Evolutionary conservation across 2,329 filamentous ascomycete species (phyloP).

Genomic region (Pseudogymnoascus sp.): DNA sequence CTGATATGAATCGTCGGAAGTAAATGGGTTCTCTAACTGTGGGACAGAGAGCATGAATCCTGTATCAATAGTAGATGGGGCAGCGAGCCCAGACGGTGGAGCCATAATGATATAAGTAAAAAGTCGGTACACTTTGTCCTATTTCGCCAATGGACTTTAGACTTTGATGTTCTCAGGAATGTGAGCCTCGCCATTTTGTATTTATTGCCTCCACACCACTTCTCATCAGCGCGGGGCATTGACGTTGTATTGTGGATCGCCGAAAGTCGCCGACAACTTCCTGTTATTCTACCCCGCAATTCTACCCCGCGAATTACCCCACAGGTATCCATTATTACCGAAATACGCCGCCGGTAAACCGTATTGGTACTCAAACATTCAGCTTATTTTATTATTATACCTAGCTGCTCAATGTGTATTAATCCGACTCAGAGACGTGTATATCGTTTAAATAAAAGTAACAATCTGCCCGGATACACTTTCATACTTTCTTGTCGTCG

Average conservation of each 20-base stretch:
- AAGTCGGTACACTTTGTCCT: background rate
- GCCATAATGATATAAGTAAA: background rate
- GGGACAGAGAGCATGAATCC: slow-evolving; percentile 8
- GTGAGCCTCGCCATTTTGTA: background rate
- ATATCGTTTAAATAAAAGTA: background rate
- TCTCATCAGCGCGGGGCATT: background rate
- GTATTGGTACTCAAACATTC: background rate
- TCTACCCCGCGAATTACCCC: background rate
- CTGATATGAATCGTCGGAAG: slow-evolving; percentile 3
- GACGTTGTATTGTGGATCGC: background rate
- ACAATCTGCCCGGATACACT: background rate
- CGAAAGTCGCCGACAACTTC: background rate
- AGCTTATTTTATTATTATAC: background rate
- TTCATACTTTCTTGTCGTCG: background rate
- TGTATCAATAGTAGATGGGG: slow-evolving; percentile 4
- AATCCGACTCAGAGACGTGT: background rate
- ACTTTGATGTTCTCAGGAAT: background rate
- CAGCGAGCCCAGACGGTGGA: background rate
- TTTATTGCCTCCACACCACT: background rate
- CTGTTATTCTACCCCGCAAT: background rate
- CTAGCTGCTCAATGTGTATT: background rate
- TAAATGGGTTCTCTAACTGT: slow-evolving; percentile 4
- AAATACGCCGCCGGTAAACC: background rate
- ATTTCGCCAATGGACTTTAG: background rate
- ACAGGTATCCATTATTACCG: background rate